phyloP scores from a whole-genome alignment of 1,284 basidiomycete species.

The Salmacisia buchloeana region DNA sequence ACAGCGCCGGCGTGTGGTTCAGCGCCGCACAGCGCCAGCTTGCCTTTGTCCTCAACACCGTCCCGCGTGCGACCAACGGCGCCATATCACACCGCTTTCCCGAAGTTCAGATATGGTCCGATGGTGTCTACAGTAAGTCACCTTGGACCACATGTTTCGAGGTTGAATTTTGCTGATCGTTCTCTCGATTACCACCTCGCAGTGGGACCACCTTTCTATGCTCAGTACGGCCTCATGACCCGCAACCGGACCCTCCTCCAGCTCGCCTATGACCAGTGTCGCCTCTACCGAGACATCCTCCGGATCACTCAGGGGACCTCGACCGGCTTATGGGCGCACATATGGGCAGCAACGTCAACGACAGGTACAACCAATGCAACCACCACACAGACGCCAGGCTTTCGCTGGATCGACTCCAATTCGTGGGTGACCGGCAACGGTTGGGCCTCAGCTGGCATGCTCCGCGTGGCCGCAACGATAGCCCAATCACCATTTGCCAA shows the following conservation, averaged over 20 bases:
- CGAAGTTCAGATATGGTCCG: constrained; percentile 35
- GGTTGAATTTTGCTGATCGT: not conserved
- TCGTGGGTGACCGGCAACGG: constrained; percentile 70
- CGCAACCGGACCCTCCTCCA: constrained; percentile 64
- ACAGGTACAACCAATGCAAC: constrained; percentile 13
- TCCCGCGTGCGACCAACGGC: constrained; percentile 55
- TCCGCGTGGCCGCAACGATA: constrained; percentile 72
- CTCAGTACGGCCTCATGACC: constrained; percentile 73
- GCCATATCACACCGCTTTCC: constrained; percentile 50
- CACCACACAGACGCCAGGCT: not conserved
- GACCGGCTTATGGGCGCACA: constrained; percentile 43
- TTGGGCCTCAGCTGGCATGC: constrained; percentile 79
- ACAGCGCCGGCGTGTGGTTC: constrained; percentile 55
- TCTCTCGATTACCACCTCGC: constrained; percentile 7
- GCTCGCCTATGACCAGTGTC: constrained; percentile 71
- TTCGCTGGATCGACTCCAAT: constrained; percentile 49
- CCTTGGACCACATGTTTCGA: not conserved
- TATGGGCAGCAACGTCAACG: constrained; percentile 25
- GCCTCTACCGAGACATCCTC: constrained; percentile 63
- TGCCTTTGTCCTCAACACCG: constrained; percentile 63
- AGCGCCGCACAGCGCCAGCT: constrained; percentile 68
- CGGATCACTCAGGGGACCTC: constrained; percentile 58
- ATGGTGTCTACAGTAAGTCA: constrained; percentile 20
- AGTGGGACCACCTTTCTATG: constrained; percentile 83
- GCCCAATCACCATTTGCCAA: constrained; percentile 59